These are phyloP conservation scores for Candida tammaniensis DNA, from an alignment of 805 yeast genomes.

Conservation along the genomic window DNA sequence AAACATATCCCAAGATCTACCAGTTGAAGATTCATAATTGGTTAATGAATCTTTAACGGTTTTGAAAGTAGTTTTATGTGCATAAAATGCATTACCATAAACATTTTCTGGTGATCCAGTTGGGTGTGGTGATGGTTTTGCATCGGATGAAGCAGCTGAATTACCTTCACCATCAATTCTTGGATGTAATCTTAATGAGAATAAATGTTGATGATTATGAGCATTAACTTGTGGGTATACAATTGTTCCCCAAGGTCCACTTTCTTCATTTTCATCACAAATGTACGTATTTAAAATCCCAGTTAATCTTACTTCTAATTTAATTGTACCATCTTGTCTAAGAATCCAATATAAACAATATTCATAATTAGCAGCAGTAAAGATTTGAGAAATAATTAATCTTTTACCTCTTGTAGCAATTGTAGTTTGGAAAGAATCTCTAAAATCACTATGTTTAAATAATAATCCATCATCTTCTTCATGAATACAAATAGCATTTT, in stretches of 20 bases:
- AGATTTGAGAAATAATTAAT: constrained; percentile 73
- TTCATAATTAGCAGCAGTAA: constrained; percentile 85
- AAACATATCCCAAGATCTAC: constrained; percentile 75
- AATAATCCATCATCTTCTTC: constrained; percentile 83
- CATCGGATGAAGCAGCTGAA: constrained; percentile 69
- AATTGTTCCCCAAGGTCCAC: constrained; percentile 76
- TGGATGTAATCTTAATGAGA: constrained; percentile 75
- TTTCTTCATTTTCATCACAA: constrained; percentile 60
- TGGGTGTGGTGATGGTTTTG: constrained; percentile 54
- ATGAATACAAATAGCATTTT: constrained; percentile 79
- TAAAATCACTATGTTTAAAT: constrained; percentile 80
- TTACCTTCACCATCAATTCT: constrained; percentile 78
- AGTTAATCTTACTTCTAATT: constrained; percentile 73
- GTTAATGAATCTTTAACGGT: constrained; percentile 66
- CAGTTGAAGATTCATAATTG: constrained; percentile 56
- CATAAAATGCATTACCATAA: constrained; percentile 75
- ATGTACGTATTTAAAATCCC: constrained; percentile 78
- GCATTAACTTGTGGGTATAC: constrained; percentile 82
- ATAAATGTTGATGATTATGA: constrained; percentile 84
- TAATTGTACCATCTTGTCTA: constrained; percentile 81
- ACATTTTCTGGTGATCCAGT: constrained; percentile 67
- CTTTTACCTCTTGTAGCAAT: constrained; percentile 74
- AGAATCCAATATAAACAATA: constrained; percentile 82
- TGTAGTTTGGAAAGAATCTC: constrained; percentile 74
- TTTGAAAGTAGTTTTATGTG: constrained; percentile 64